Base-by-base conservation (phyloP, 169 alveolate species). In the Plasmodium chabaudi region DNA sequence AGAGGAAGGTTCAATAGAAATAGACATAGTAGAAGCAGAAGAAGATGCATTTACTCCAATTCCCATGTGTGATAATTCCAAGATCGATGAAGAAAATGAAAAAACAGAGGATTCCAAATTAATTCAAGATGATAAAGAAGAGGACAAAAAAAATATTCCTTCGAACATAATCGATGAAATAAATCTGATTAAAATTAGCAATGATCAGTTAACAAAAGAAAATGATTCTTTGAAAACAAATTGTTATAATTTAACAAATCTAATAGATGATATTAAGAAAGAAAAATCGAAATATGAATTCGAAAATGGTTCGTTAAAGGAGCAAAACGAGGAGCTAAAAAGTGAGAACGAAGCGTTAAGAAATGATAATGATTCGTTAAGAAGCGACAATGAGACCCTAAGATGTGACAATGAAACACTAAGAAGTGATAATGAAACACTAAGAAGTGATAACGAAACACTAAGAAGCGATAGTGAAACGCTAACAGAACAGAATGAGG, bases 171-270 rank as follows among this genome's bases (percentile, higher is more conserved):
- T 15, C 10, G 27, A 44, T 15, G 12, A 21, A 15, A 39, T 44
- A 34, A 39, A 44, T 17, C 19, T 44, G 3, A 9, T 67, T 15
- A 44, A 67, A 51, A 51, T 12, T 12, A 15, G 9, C 59, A 51
- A 51, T 51, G n/a, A 51, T 9, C 59, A 15, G 23, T 51, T 51
- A 51, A 51, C n/a, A 51, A 15, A 15, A 51, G 77, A 68, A 21
- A 46, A 23, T 1, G 65, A 49, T 47, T 17, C 9, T 21, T 6
- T 49, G 23, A 19, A 17, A 19, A 9, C 1, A n/a, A 63, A 15
- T 27, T 25, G 13, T 34, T 13, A 63, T 4, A 34, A 9, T 34
- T 63, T 63, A 10, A 34, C 10, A 9, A 23, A 47, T 1, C 10
- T 25, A 12, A 9, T 4, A 3, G 79, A 69, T 23, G 17, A 7